Percentiles rank a stretch among this genome's conserved stretches.
Evolutionary conservation across 192 early-diverging fungal genomes (phyloP).

Genomic region (Dimargaris xerosporica): DNA sequence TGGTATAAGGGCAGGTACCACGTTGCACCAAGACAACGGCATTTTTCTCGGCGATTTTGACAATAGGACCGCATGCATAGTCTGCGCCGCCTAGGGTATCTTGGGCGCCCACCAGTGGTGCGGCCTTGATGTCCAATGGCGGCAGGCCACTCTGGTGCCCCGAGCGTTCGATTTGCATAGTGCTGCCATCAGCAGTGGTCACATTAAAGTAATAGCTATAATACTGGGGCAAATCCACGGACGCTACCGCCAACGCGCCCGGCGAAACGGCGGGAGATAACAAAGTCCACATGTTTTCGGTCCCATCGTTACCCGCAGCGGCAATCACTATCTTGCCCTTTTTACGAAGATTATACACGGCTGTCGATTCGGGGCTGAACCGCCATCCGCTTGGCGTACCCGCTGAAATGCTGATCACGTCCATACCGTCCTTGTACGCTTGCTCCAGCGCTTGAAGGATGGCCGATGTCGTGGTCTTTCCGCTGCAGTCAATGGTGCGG

Average conservation of each 20-base stretch:
- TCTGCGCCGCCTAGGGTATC: too few relatives aligned
- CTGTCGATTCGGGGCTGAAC: neutral
- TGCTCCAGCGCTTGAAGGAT: neutral
- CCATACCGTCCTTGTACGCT: constrained; percentile 1
- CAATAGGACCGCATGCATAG: too few relatives aligned
- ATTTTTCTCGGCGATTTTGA: too few relatives aligned
- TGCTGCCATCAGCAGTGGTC: neutral
- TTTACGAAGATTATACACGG: neutral
- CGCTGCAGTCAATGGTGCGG: neutral
- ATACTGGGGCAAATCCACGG: neutral
- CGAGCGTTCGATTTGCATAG: too few relatives aligned
- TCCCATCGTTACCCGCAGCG: neutral
- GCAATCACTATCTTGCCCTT: neutral
- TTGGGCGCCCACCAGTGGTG: too few relatives aligned
- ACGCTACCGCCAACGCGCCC: neutral
- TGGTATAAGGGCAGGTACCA: too few relatives aligned
- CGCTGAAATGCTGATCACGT: neutral
- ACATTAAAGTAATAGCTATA: neutral
- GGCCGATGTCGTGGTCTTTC: neutral
- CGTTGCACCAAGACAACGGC: too few relatives aligned
- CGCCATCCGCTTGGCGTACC: neutral
- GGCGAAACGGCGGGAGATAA: neutral
- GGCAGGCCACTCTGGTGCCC: too few relatives aligned
- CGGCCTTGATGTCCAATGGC: too few relatives aligned
- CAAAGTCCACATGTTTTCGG: neutral